Conservation (phyloP, 1,284 basidiomycete genomes). For the Takashimella koratensis region DNA sequence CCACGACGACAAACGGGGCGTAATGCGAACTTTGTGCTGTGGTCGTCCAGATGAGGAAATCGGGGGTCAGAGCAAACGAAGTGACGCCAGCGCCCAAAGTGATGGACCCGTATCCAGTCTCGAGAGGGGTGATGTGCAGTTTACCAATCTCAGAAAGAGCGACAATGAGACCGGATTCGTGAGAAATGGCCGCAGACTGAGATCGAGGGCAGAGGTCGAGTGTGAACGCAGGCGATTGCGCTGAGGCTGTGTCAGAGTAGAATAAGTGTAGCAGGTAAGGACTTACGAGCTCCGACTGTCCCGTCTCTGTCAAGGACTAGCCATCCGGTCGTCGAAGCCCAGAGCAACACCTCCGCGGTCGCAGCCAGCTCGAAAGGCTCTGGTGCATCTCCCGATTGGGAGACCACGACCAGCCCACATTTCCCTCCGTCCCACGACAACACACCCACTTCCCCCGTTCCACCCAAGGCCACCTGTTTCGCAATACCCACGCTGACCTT, state of each 20-base stretch:
- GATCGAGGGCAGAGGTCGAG: slow-evolving; percentile 27
- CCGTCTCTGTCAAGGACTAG: slow-evolving; percentile 27
- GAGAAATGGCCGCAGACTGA: slow-evolving; percentile 21
- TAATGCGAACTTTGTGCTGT: slow-evolving; percentile 78
- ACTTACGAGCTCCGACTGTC: slow-evolving; percentile 17
- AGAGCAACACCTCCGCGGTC: slow-evolving; percentile 27
- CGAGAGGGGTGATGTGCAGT: slow-evolving; percentile 54
- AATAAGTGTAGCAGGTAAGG: neutral
- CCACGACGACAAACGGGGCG: slow-evolving; percentile 55
- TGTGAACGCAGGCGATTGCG: neutral
- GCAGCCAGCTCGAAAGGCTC: slow-evolving; percentile 11
- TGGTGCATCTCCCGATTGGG: slow-evolving; percentile 5
- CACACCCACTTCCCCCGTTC: slow-evolving; percentile 27
- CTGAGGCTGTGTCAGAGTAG: neutral
- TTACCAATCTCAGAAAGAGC: slow-evolving; percentile 66
- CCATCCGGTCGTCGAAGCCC: slow-evolving; percentile 27
- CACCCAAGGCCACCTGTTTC: slow-evolving; percentile 34
- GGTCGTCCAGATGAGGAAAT: slow-evolving; percentile 83
- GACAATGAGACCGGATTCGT: slow-evolving; percentile 54
- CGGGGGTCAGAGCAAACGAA: slow-evolving; percentile 75
- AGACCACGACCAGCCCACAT: slow-evolving; percentile 3
- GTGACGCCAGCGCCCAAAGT: slow-evolving; percentile 61
- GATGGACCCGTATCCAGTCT: slow-evolving; percentile 39
- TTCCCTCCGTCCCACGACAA: slow-evolving; percentile 19
- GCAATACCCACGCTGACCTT: slow-evolving; percentile 27